phyloP scores from a whole-genome alignment of 371 early-diverging fungal species.

The Syncephalis plumigaleata region DNA sequence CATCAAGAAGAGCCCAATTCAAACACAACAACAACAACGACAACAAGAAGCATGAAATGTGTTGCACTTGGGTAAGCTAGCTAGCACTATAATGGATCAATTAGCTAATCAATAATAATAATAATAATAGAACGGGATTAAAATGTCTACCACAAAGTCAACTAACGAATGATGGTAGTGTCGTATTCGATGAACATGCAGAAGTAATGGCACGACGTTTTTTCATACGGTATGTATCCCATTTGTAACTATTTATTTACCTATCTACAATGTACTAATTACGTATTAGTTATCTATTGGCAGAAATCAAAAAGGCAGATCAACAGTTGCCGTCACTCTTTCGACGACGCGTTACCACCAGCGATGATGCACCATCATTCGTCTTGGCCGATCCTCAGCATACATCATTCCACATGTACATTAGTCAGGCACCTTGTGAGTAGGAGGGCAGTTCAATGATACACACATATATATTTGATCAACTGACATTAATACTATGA shows the following conservation, averaged over 20 bases:
- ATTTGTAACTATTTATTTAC: neutral
- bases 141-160: constrained; percentile 58
- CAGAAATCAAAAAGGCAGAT: too few species aligned
- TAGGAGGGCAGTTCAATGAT: neutral
- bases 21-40: neutral
- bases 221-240: constrained; percentile 36
- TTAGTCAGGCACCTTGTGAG: constrained; percentile 61
- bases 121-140: constrained; percentile 47
- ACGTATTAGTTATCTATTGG: neutral
- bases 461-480: neutral
- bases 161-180: constrained; percentile 34
- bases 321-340: too few species aligned
- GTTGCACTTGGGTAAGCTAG: constrained; percentile 43
- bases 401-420: constrained; percentile 45
- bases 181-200: constrained; percentile 69
- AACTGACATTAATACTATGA: neutral
- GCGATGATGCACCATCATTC: too few species aligned
- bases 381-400: constrained; percentile 4
- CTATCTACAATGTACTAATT: neutral
- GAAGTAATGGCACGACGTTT: constrained; percentile 67
- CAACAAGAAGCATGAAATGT: constrained; percentile 21
- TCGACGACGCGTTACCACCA: too few species aligned
- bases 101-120: neutral
- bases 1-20: constrained; percentile 2
- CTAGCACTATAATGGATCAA: neutral